A percentile compares a stretch with the other conserved stretches of the same genome.
Conservation (phyloP, 768 basidiomycete genomes). For the Amanita subjunquillea region DNA sequence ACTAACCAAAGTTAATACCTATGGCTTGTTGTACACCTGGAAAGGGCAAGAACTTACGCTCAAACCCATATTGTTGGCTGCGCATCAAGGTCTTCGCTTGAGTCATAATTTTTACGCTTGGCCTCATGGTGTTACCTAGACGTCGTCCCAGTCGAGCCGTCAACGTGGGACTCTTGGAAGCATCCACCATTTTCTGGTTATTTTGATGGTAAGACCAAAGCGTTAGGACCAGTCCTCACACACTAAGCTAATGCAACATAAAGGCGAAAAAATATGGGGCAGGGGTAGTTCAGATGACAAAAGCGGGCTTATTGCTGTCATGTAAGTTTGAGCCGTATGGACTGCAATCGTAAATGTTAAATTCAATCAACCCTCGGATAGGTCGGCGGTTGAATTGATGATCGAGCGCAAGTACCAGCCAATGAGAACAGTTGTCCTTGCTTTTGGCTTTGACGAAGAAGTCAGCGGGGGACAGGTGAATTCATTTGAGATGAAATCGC, state of each 20-base stretch:
- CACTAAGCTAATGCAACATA: not conserved
- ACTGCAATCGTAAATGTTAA: not conserved
- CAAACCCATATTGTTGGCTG: constrained; percentile 64
- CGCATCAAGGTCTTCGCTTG: constrained; percentile 43
- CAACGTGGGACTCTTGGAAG: constrained; percentile 38
- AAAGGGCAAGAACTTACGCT: constrained; percentile 46
- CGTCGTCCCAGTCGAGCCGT: constrained; percentile 50
- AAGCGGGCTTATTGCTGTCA: constrained; percentile 19
- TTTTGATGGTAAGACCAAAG: constrained; percentile 30
- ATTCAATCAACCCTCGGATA: not conserved
- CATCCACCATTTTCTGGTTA: constrained; percentile 51
- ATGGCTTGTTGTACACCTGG: constrained; percentile 70
- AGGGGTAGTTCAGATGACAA: constrained; percentile 41
- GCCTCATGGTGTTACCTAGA: constrained; percentile 22
- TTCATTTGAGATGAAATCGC: constrained; percentile 4
- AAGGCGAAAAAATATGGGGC: constrained; percentile 37
- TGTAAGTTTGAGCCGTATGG: constrained; percentile 11
- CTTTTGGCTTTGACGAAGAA: constrained; percentile 77
- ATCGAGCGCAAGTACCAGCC: constrained; percentile 46
- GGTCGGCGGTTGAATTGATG: constrained; percentile 10
- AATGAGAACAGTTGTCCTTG: constrained; percentile 46
- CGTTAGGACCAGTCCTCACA: not conserved
- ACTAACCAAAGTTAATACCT: constrained; percentile 66
- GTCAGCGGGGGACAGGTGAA: constrained; percentile 36
- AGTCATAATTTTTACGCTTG: not conserved